Base-by-base conservation (phyloP, 1,284 basidiomycete genomes). In the Naganishia liquefaciens region DNA sequence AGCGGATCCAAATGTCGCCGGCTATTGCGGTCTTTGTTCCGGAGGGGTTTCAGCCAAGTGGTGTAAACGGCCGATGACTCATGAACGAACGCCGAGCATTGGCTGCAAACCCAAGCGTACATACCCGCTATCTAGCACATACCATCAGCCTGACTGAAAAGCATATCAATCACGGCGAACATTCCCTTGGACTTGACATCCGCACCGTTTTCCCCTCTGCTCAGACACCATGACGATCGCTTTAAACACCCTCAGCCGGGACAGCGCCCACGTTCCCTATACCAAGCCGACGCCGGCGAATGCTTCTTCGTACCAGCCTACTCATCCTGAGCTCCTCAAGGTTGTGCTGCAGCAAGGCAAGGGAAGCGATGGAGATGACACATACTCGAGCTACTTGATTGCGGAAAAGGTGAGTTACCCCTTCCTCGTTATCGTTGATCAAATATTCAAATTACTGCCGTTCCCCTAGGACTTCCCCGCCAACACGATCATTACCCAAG, bases 311-410 rank as follows among this genome's bases (percentile, higher is more conserved):
- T 79, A 79, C 69, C 58, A 44, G 23, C 73, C 77, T 28, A 75
- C 76, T 5, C 77, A 79, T 68, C 68, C 74, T 2, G 73, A 71
- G 4, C 52, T 74, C 46, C 75, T 79, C 69, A 67, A 67, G 47
- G 77, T 79, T 55, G 74, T 72, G 28, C 73, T 78, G 62, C 69
- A 68, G 28, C 54, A 63, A 39, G 60, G 58, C 11, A 60, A 71
- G 25, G 68, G 67, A 33, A 63, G 46, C 39, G 66, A 63, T 11
- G 55, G 65, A 28, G 70, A 73, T 44, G 77, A 79, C 69, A 69
- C 69, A 17, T 78, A 64, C 63, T 70, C 73, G 5, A 76, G 75
- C 67, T 74, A 72, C 46, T 68, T 78, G 17, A 70, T 78, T 6
- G 77, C 76, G 49, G 67, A 71, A 23, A 60, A 69, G 42, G 78